A percentile compares a stretch with the other conserved stretches of the same genome.
phyloP scores from a whole-genome alignment of 495 filamentous ascomycete genomes.

The Xylaria telfairii region DNA sequence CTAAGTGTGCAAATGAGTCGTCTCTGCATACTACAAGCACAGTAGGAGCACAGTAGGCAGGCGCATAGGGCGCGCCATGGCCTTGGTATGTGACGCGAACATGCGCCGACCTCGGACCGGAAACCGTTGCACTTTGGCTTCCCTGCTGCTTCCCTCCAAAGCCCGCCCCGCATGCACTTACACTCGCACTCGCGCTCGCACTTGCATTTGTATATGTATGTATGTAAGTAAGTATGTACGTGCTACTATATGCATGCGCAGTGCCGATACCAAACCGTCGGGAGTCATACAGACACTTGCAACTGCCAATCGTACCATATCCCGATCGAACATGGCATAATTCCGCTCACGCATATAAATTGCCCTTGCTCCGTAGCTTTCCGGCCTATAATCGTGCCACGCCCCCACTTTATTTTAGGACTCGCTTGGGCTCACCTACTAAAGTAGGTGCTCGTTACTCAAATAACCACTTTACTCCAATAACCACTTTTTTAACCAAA shows the following conservation, averaged over 20 bases:
- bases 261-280: neutral
- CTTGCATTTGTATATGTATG: too few species aligned
- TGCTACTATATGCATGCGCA: neutral
- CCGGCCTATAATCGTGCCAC: too few species aligned
- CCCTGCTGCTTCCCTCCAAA: too few species aligned
- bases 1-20: neutral
- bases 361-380: slow-evolving; percentile 8
- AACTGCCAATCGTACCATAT: too few species aligned
- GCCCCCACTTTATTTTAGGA: too few species aligned
- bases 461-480: too few species aligned
- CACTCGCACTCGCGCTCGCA: too few species aligned
- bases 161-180: too few species aligned
- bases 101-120: slow-evolving; percentile 12
- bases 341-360: neutral
- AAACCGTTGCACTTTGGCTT: neutral
- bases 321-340: neutral
- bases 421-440: too few species aligned
- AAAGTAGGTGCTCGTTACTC: too few species aligned
- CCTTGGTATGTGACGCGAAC: neutral
- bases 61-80: slow-evolving; percentile 3
- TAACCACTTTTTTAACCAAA: too few species aligned
- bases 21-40: neutral
- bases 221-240: neutral
- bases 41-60: neutral
- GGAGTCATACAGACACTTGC: too few species aligned